Base-by-base conservation (phyloP, 169 alveolate genomes). In the Plasmodium coatneyi region DNA sequence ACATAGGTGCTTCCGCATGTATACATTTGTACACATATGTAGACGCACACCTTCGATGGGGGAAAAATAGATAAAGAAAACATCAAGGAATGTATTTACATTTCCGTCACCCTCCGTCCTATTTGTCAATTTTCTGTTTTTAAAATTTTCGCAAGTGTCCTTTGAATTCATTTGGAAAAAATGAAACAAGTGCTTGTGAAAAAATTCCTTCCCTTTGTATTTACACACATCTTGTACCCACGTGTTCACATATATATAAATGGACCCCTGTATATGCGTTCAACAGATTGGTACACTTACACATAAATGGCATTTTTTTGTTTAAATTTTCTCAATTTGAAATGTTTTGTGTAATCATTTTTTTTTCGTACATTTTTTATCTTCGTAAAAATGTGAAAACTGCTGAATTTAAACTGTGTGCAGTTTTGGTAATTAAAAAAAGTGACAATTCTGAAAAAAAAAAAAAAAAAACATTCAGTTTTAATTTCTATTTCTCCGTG, bases 331-430 rank as follows among this genome's bases (percentile, higher is more conserved):
- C 71, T 46, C 74, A 81, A 30, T 81, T 81, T 82, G 28, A 82
- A 28, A 60, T 82, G 52, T 83, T 83, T 83, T 39, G n/a, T 66
- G 49, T 83, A 66, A 66, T 22, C 49, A 19, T 34, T 56, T 49
- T 49, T 49, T 49, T 30, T 49, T 49, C 30, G 39, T 71, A 66
- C 70, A 34, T 74, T 74, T 74, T 74, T 52, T 83, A 66, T 22
- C n/a, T 83, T 16, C 32, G 76, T 36, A 83, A 70, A 83, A 66
- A 36, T 82, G 80, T 32, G 46, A 34, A 66, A 83, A 83, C 71
- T 70, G 92, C 49, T 83, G 92, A 83, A 70, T 82, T 25, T 34
- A 19, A 36, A 39, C 56, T 84, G 92, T 84, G 92, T 84, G 92
- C 92, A 84, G 81, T 66, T 46, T 83, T 60, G 72, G 36, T 72